Percentiles rank a stretch among this genome's conserved stretches.
These are phyloP conservation scores for Ogataea hybrid DNA, from an alignment of 1,139 yeast species.

Conservation along the genomic window DNA sequence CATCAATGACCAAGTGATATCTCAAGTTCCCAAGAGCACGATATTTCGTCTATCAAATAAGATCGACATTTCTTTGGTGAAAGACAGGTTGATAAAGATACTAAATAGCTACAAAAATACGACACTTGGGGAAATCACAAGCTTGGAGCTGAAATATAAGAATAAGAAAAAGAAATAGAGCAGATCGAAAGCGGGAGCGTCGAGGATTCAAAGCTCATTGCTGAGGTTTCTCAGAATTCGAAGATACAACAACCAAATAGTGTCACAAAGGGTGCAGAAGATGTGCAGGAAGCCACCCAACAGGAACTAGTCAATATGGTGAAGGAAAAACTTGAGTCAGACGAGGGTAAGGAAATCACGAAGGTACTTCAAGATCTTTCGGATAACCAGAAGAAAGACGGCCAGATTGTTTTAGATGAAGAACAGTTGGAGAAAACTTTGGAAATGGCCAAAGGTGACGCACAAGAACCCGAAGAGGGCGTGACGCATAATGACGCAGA, in stretches of 20 bases:
- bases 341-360: conserved; percentile 6
- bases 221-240: conserved; percentile 23
- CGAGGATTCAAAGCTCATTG: conserved; percentile 28
- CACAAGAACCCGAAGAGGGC: not conserved
- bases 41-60: conserved; percentile 30
- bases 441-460: conserved; percentile 6
- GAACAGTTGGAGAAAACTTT: conserved; percentile 5
- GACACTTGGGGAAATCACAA: conserved; percentile 31
- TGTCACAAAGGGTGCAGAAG: not conserved
- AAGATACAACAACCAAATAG: not conserved
- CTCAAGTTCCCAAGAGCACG: conserved; percentile 32
- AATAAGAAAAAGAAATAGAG: conserved; percentile 25
- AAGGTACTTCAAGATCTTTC: conserved; percentile 6
- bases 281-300: conserved; percentile 1
- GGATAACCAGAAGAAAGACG: conserved; percentile 4
- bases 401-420: conserved; percentile 4
- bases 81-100: conserved; percentile 32
- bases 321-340: conserved; percentile 4
- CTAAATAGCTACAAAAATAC: conserved; percentile 32
- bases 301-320: conserved; percentile 8
- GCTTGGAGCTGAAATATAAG: conserved; percentile 28
- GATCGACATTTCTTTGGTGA: conserved; percentile 30
- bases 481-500: not conserved
- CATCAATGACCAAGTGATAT: conserved; percentile 28
- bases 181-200: conserved; percentile 31